Base-by-base conservation (phyloP, 73 alveolate species). In the Paramecium sexaurelia region DNA sequence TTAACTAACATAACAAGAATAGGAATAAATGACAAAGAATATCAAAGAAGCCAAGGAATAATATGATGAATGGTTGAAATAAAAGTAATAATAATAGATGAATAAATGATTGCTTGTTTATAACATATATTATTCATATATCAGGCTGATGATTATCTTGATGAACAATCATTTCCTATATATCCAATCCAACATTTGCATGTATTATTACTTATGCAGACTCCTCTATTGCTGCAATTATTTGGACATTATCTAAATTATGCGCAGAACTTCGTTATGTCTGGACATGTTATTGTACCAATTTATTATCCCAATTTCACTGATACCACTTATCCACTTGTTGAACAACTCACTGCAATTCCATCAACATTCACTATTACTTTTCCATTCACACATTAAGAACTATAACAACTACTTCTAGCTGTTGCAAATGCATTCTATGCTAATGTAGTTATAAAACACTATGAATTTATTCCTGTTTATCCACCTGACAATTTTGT, bases 201-300 rank as follows among this genome's bases (percentile, higher is more conserved):
- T 7, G 29, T 22, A 20, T 11, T 39, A 2, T 39, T 41, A 5
- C 67, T 51, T 22, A 40, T 26, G 20, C 90, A 78, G 15, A 40
- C 55, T 4, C 90, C 90, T 39, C 55, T 32, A 17, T 78, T 39
- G 37, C 90, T 78, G 40, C 90, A 78, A 19, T 78, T 26, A 11
- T 45, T 45, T 1, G 57, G 57, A 45, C 57, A 45, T 3, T 1
- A 45, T 45, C n/a, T 6, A 5, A 41, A 41, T 41, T 78, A 7
- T 33, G 87, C 71, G 19, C 68, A 78, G 55, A 41, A 78, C 8
- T 78, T 78, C 8, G 35, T 20, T 13, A 71, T 20, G 9, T 45
- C 55, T 45, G 90, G 90, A 78, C 90, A 78, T 29, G 71, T 78
- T 9, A 78, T 61, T 78, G 71, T 43, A 7, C 90, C 90, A 24